phyloP scores from a whole-genome alignment of 441 rosid genomes.

The Eugenia klotzschiana region DNA sequence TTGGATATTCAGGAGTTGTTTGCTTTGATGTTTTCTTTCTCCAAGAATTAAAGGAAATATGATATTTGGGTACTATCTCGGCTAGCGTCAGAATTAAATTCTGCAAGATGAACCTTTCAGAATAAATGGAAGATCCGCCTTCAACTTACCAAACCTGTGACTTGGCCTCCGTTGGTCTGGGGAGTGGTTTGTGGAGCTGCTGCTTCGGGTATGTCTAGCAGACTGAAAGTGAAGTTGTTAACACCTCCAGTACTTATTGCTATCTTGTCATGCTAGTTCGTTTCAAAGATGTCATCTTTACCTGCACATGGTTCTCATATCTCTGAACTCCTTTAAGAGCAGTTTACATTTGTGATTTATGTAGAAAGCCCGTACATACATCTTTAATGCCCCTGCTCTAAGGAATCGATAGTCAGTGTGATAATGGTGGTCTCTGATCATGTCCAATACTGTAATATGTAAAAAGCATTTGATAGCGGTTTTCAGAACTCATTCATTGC shows the following conservation, averaged over 20 bases:
- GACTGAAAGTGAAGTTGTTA: not conserved
- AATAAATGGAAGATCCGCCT: constrained; percentile 97
- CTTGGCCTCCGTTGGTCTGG: constrained; percentile 98
- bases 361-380: not conserved
- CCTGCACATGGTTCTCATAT: not conserved
- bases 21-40: not conserved
- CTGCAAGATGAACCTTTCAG: constrained; percentile 24
- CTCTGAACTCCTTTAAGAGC: not conserved
- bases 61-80: not conserved
- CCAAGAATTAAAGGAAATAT: not conserved
- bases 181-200: constrained; percentile 98
- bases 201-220: constrained; percentile 59
- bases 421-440: not conserved
- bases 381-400: not conserved
- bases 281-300: not conserved
- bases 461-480: not conserved
- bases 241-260: not conserved
- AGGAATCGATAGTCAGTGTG: not conserved
- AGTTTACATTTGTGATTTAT: not conserved
- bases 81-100: not conserved
- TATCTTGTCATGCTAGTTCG: not conserved
- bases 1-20: not conserved
- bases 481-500: not conserved
- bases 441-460: not conserved
- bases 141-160: constrained; percentile 91